Evolutionary conservation across 2,329 filamentous ascomycete species (phyloP), one percentile per base, ranked within the genome.

Genomic region (Trichoderma sp.): DNA sequence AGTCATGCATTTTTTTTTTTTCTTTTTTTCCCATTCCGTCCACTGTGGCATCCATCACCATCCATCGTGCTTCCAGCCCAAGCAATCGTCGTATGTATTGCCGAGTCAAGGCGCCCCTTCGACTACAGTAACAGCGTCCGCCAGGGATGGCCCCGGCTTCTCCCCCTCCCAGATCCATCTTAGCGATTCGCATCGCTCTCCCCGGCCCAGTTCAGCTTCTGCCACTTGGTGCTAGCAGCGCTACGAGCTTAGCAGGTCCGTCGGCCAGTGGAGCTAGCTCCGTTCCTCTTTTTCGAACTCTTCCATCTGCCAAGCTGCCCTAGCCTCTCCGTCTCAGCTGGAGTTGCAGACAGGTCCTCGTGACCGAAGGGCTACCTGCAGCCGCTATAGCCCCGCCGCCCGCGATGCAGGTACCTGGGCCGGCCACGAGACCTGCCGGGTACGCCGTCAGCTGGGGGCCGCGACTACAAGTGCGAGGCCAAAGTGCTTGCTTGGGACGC

Each of bases 151-250:
- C 57, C 56, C 49, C 43, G 56, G 43, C 29, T 31, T 11, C 19
- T 19, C n/a, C 55, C 29, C 19, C 53, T 16, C 33, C 24, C 11
- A 49, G 40, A 67, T 58, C 63, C 65, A 60, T 68, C 56, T 61
- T 49, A 43, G 53, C 55, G 29, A 49, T 47, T 58, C 63, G 37
- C 53, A 66, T 66, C 63, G 63, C 63, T 24, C 14, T 49, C 63
- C 53, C 63, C 63, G 63, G 63, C 21, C 63, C 63, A 58, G 37
- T 52, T 64, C 61, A 64, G 60, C 59, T 58, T 27, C 56, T 62
- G 59, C 27, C 31, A 43, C 29, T 33, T 24, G 59, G 16, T 61
- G 53, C 40, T 61, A 40, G 24, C 33, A 49, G 59, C 31, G 40
- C 19, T 31, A 33, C n/a, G 40, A 43, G 40, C 40, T n/a, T 43